A percentile compares a stretch with the other conserved stretches of the same genome.
Evolutionary conservation across 257 asterid genomes (phyloP).

Genomic region (Gardenia jasminoides): DNA sequence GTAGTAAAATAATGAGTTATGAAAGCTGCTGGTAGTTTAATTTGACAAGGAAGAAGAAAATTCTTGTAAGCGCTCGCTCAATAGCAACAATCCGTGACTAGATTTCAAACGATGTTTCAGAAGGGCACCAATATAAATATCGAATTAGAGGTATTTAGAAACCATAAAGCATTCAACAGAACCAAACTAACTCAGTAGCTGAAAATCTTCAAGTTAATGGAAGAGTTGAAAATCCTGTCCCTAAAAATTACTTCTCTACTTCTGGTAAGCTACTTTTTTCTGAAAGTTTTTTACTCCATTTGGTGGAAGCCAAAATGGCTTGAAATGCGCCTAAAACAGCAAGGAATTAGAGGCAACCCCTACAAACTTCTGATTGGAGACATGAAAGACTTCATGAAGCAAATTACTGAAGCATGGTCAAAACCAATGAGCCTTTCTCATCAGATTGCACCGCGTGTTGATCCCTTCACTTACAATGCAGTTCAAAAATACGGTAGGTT

Average conservation of each 20-base stretch:
- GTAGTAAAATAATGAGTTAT: neutral
- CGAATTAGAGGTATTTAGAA: neutral
- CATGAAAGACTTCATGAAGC: slow-evolving; percentile 36
- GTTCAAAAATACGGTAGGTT: slow-evolving; percentile 42
- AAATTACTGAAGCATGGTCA: slow-evolving; percentile 44
- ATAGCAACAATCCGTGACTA: neutral
- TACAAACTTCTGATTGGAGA: slow-evolving; percentile 49
- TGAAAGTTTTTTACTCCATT: slow-evolving; percentile 29
- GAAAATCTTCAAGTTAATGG: slow-evolving; percentile 17
- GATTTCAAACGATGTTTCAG: neutral
- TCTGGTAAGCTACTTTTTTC: slow-evolving; percentile 20
- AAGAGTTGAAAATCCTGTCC: slow-evolving; percentile 22
- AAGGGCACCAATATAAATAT: neutral
- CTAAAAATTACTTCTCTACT: slow-evolving; percentile 18
- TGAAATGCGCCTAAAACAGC: slow-evolving; percentile 37
- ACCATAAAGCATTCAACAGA: neutral
- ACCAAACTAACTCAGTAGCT: neutral
- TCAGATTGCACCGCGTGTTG: slow-evolving; percentile 40
- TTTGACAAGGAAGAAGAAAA: neutral
- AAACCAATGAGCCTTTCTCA: slow-evolving; percentile 51
- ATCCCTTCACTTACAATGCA: slow-evolving; percentile 42
- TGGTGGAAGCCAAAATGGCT: slow-evolving; percentile 50
- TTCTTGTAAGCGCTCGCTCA: neutral
- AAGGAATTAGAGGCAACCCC: slow-evolving; percentile 44
- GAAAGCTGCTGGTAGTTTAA: too few species aligned